Evolutionary conservation across 2,329 filamentous ascomycete genomes (phyloP), one percentile per base, ranked within the genome.

Genomic region (Curvularia verruculosa): DNA sequence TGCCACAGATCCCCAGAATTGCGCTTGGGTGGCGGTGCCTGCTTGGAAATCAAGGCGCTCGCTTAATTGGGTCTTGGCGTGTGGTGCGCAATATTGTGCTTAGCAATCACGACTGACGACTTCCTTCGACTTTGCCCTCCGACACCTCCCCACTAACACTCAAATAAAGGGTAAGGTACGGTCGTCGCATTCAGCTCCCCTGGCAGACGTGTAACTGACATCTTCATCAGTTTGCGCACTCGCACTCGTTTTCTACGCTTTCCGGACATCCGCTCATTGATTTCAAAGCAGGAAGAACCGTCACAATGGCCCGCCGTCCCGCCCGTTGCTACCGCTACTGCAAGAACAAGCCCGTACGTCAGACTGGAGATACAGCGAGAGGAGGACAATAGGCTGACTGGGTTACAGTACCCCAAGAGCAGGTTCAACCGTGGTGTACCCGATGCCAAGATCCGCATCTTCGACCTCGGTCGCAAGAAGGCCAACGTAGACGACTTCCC

Each of bases 301-400:
- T 89, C 89, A 93, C 89, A 86, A 99, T 99, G 95, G 95, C 95
- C 80, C 92, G 95, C 84, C 92, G 95, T 90, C 95, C 95, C 80
- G 95, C 95, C 80, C 91, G 95, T 87, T 99, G 95, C 87, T 99
- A 96, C 89, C 90, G 95, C 80, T 99, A 99, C 91, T 99, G 95
- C 93, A 99, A 99, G 92, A 99, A 98, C 90, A 97, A 97, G 92
- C 92, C 96, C 81, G 84, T 75, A 75, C 60, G 72, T 73, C 53
- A 49, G 40, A 59, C 39, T 40, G 39, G 24, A 51, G 23, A 49
- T 26, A 40, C 5, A n/a, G 26, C 74, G 64, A 70, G 60, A 64
- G 54, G 45, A 64, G 52, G 56, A 47, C 8, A 47, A 54, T 65
- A 61, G 57, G 64, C 70, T 73, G 61, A 73, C 61, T 49, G 39